phyloP scores from a whole-genome alignment of 2,329 filamentous ascomycete genomes.

The Periglandula ipomoeae region DNA sequence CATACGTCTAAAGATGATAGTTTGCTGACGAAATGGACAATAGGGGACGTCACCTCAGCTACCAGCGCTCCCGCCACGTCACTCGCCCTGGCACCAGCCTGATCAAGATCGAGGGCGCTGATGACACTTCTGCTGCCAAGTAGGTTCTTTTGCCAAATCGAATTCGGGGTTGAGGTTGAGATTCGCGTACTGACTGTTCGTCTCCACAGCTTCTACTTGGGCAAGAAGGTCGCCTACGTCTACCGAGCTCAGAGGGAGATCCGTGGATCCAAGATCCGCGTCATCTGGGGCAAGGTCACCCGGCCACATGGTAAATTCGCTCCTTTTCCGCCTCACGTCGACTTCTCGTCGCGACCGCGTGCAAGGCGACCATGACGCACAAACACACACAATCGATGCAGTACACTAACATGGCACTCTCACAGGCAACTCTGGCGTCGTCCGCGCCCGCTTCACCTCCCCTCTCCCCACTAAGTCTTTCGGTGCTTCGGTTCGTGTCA shows the following conservation, averaged over 20 bases:
- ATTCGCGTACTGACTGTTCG: slow-evolving; percentile 15
- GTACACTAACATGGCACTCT: slow-evolving; percentile 1
- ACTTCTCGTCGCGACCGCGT: too few relatives aligned
- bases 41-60: slow-evolving; percentile 96
- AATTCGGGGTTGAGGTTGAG: not conserved
- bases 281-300: slow-evolving; percentile 99
- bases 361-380: too few relatives aligned
- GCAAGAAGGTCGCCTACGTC: slow-evolving; percentile 98
- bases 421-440: slow-evolving; percentile 90
- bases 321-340: not conserved
- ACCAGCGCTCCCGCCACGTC: slow-evolving; percentile 90
- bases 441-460: slow-evolving; percentile 92
- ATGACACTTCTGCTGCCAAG: slow-evolving; percentile 80
- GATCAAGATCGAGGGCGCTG: slow-evolving; percentile 98
- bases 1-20: not conserved
- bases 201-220: slow-evolving; percentile 72
- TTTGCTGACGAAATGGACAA: slow-evolving; percentile 2
- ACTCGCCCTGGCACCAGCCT: slow-evolving; percentile 85
- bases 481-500: slow-evolving; percentile 90
- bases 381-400: not conserved
- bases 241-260: slow-evolving; percentile 94
- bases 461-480: slow-evolving; percentile 96
- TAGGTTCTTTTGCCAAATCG: slow-evolving; percentile 36
- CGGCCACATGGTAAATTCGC: slow-evolving; percentile 72
- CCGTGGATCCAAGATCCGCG: slow-evolving; percentile 94